Conservation (phyloP, 2,329 filamentous ascomycete genomes). For the Zasmidium cellare region DNA sequence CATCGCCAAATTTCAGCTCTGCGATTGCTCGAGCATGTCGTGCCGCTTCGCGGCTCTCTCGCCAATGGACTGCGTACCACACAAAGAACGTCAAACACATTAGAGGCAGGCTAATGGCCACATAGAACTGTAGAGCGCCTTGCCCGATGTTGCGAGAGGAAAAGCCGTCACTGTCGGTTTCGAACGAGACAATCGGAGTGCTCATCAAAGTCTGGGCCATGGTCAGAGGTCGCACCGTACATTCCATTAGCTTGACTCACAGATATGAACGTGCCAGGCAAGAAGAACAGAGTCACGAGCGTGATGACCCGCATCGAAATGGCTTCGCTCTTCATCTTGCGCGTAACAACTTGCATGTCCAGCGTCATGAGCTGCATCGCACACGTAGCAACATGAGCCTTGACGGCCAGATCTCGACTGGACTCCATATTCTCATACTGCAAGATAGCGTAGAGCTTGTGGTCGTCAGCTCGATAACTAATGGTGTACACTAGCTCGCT, state of each 20-base stretch:
- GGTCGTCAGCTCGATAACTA: background rate
- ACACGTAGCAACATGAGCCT: slow-evolving; percentile 23
- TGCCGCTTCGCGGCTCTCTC: slow-evolving; percentile 17
- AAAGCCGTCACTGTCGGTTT: slow-evolving; percentile 8
- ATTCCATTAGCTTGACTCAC: slow-evolving; percentile 29
- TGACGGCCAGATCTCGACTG: background rate
- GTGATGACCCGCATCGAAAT: slow-evolving; percentile 47
- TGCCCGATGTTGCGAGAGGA: slow-evolving; percentile 5
- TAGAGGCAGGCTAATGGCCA: slow-evolving; percentile 37
- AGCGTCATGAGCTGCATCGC: slow-evolving; percentile 35
- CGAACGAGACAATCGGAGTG: slow-evolving; percentile 38
- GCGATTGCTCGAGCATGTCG: background rate
- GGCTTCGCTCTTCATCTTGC: slow-evolving; percentile 41
- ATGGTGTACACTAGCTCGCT: slow-evolving; percentile 1
- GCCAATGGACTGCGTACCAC: slow-evolving; percentile 38
- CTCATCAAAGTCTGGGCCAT: slow-evolving; percentile 42
- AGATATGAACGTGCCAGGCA: slow-evolving; percentile 46
- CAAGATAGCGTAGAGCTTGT: slow-evolving; percentile 1
- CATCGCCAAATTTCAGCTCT: background rate
- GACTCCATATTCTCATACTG: slow-evolving; percentile 2
- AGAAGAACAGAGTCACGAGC: slow-evolving; percentile 43
- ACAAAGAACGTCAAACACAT: slow-evolving; percentile 36
- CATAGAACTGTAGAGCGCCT: slow-evolving; percentile 9
- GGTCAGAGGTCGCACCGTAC: background rate
- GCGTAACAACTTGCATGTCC: slow-evolving; percentile 35